Base-by-base conservation (phyloP, 345 rosid species). In the Garcia nutans region DNA sequence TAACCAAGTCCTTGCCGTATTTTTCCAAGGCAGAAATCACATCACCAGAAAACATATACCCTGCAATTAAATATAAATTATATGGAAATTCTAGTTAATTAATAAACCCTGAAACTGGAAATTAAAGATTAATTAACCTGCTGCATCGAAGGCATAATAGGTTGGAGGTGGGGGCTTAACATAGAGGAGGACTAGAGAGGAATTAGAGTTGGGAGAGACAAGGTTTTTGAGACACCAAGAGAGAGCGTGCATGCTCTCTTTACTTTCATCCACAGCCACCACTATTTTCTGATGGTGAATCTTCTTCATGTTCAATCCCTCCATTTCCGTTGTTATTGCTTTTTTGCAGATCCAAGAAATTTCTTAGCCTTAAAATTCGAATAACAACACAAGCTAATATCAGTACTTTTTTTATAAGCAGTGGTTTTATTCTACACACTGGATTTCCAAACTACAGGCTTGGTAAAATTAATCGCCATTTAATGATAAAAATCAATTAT, bases 231-330 rank as follows among this genome's bases (percentile, higher is more conserved):
- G 87, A 77, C 96, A 92, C 97, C 97, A 93, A 20, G 93, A 86
- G 23, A 92, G 95, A 28, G 99, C 99, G 65, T 84, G 76, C 97
- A 92, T 94, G 85, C 99, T 95, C 85, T 91, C 97, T 77, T 86
- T 85, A 19, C 97, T 91, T 87, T 90, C 96, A 65, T 95, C 99
- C 59, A 95, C 93, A 13, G 97, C 97, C 75, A 91, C 96, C 70
- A 89, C 94, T 24, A 95, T 82, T 77, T 84, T 91, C 64, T 66
- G 72, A 26, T 71, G 6, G 41, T 37, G 0, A 37, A 37, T 78
- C 42, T 49, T 74, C 77, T 20, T 76, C 69, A 67, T 74, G 65
- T 68, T 65, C 65, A 23, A 73, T 45, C 71, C 82, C 76, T 82
- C 85, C 86, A 78, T 79, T 28, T 10, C 16, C 0, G 3, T 23